These are phyloP conservation scores for Leucogyrophana mollusca DNA, from an alignment of 768 basidiomycete genomes.

Conservation along the genomic window DNA sequence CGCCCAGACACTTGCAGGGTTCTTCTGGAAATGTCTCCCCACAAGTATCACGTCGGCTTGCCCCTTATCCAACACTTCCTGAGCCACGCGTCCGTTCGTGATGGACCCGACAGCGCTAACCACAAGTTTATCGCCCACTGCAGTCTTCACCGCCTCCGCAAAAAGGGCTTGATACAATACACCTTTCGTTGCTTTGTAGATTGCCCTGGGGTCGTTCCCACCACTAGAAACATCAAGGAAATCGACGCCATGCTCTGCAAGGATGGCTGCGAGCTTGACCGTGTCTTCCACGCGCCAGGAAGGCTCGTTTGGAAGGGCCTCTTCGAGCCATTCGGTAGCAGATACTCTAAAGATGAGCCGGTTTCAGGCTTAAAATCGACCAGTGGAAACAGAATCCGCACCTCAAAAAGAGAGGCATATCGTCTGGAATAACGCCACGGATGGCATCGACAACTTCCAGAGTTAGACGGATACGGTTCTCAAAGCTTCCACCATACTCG, in stretches of 20 bases:
- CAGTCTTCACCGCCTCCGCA: slow-evolving; percentile 51
- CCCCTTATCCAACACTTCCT: slow-evolving; percentile 41
- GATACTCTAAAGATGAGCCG: slow-evolving; percentile 46
- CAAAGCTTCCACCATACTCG: slow-evolving; percentile 69
- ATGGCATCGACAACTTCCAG: slow-evolving; percentile 66
- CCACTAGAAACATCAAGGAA: slow-evolving; percentile 72
- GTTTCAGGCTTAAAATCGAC: background rate
- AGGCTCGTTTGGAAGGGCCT: slow-evolving; percentile 52
- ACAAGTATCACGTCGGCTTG: slow-evolving; percentile 48
- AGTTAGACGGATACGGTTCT: slow-evolving; percentile 63
- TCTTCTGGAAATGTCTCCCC: slow-evolving; percentile 57
- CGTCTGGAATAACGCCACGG: slow-evolving; percentile 53
- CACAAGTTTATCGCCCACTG: slow-evolving; percentile 38
- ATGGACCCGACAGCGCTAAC: slow-evolving; percentile 28
- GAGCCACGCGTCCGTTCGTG: slow-evolving; percentile 38
- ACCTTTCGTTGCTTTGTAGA: slow-evolving; percentile 10
- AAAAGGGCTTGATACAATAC: slow-evolving; percentile 55
- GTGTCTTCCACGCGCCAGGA: slow-evolving; percentile 74
- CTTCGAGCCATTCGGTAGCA: slow-evolving; percentile 74
- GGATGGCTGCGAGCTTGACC: slow-evolving; percentile 53
- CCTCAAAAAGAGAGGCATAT: slow-evolving; percentile 75
- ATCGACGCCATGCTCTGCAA: slow-evolving; percentile 68
- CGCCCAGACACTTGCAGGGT: slow-evolving; percentile 48
- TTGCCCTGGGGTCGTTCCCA: slow-evolving; percentile 49
- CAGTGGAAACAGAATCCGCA: slow-evolving; percentile 19